Conservation (phyloP, 345 rosid genomes). For the Corchorus olitorius region DNA sequence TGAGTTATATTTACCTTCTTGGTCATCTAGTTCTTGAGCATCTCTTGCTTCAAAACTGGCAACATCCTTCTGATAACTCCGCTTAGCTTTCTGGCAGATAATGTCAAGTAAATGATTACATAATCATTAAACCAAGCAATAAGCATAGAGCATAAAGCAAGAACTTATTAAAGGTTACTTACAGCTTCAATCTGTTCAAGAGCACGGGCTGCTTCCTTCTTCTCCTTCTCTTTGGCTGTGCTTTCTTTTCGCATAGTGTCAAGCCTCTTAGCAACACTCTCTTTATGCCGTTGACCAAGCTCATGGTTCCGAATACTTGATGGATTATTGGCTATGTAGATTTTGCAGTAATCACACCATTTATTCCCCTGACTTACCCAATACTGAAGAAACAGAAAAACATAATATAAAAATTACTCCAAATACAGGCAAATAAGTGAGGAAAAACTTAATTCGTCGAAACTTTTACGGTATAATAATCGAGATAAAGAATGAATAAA, state of each 20-base stretch:
- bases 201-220: constrained; percentile 68
- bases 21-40: constrained; percentile 47
- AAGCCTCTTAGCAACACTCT: constrained; percentile 72
- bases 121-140: background rate
- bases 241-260: constrained; percentile 75
- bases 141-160: background rate
- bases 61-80: constrained; percentile 91
- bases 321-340: constrained; percentile 74
- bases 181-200: constrained; percentile 93
- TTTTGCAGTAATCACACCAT: constrained; percentile 98
- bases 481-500: background rate
- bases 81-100: constrained; percentile 80
- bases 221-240: constrained; percentile 77
- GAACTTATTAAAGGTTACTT: constrained; percentile 28
- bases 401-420: background rate
- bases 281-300: constrained; percentile 82
- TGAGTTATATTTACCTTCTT: constrained; percentile 50
- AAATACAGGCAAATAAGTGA: too few species aligned
- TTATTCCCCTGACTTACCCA: constrained; percentile 98
- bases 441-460: background rate
- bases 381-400: constrained; percentile 42
- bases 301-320: constrained; percentile 93
- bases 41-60: constrained; percentile 61
- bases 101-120: constrained; percentile 1
- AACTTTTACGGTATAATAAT: background rate